Conservation (phyloP, 2,329 filamentous ascomycete species). For the Sporothrix schenckii region DNA sequence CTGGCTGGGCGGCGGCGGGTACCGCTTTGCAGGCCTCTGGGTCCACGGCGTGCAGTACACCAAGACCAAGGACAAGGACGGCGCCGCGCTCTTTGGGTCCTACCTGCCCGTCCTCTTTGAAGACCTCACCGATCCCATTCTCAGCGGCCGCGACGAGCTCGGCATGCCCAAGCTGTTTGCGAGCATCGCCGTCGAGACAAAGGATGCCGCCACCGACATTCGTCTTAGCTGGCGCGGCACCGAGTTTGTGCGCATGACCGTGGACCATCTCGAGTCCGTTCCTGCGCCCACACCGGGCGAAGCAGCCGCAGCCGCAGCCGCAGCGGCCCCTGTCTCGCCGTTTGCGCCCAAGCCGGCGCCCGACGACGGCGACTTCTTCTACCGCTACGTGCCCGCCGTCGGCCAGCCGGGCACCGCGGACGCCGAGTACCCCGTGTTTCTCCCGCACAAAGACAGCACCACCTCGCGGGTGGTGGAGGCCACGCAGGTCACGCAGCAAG, state of each 20-base stretch:
- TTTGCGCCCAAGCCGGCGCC: background rate
- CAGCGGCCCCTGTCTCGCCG: background rate
- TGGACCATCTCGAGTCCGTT: background rate
- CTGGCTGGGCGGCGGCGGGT: background rate
- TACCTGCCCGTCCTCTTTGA: conserved; percentile 10
- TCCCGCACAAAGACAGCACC: background rate
- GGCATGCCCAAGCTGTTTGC: conserved; percentile 16
- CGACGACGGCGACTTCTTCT: background rate
- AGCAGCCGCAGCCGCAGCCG: background rate
- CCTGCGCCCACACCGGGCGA: too few species aligned
- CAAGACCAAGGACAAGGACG: background rate
- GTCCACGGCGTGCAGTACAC: conserved; percentile 11
- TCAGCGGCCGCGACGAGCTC: conserved; percentile 9
- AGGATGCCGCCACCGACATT: background rate
- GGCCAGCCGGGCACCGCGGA: background rate
- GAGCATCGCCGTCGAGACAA: background rate
- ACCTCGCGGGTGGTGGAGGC: background rate
- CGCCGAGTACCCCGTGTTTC: background rate
- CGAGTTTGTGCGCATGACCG: background rate
- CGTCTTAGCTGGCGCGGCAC: background rate
- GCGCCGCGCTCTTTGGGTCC: background rate
- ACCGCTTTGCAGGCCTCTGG: background rate
- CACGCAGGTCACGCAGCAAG: background rate
- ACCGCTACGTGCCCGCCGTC: conserved; percentile 2
- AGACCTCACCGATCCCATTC: background rate